A percentile compares a stretch with the other conserved stretches of the same genome.
These are phyloP conservation scores for Racocetra persica DNA, from an alignment of 371 early-diverging fungal species.

Conservation along the genomic window DNA sequence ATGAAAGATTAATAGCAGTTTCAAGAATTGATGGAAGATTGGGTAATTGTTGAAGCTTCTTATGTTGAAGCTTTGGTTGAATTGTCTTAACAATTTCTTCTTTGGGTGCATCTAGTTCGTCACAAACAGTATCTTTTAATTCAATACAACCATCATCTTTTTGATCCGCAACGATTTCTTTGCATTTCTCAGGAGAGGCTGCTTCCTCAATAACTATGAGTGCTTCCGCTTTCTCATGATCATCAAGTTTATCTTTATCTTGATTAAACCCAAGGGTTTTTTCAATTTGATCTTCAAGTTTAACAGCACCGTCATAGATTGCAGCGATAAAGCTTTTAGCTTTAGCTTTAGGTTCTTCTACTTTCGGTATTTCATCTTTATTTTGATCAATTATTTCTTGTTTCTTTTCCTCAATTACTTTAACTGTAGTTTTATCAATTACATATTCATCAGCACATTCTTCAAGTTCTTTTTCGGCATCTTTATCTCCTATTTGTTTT, in stretches of 20 bases:
- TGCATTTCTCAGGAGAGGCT: neutral
- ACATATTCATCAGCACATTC: neutral
- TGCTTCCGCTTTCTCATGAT: too few species aligned
- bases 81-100: neutral
- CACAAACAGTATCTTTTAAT: too few species aligned
- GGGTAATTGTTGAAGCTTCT: neutral
- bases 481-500: neutral
- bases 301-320: neutral
- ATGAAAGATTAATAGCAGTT: too few species aligned
- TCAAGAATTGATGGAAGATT: too few species aligned
- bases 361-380: too few species aligned
- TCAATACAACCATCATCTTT: too few species aligned
- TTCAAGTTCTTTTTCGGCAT: conserved; percentile 5
- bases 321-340: neutral
- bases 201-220: too few species aligned
- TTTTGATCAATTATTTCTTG: too few species aligned
- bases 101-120: neutral
- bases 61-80: neutral
- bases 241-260: too few species aligned
- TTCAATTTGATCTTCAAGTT: neutral
- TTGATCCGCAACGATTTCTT: neutral
- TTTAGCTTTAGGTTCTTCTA: neutral
- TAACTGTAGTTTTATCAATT: conserved; percentile 1
- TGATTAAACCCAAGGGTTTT: neutral
- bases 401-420: conserved; percentile 23